These are phyloP conservation scores for Delitschia confertaspora DNA, from an alignment of 495 filamentous ascomycete species.

Conservation along the genomic window DNA sequence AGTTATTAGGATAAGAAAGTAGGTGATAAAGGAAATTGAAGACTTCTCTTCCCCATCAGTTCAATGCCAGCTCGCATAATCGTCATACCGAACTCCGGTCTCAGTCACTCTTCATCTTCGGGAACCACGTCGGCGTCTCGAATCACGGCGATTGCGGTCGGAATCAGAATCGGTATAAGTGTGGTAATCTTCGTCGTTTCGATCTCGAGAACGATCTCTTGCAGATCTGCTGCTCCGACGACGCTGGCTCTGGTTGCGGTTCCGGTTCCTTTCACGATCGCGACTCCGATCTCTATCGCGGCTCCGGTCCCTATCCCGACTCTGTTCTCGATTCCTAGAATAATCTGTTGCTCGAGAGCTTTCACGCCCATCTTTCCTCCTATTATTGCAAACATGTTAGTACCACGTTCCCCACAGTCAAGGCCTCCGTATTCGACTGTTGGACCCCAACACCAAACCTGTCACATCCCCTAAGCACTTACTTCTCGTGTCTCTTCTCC, in stretches of 20 bases:
- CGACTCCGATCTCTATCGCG: conserved; percentile 1
- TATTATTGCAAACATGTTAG: conserved; percentile 7
- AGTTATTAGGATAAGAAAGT: too few relatives aligned
- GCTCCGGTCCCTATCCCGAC: conserved; percentile 3
- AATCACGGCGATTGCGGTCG: conserved; percentile 5
- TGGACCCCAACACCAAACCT: neutral
- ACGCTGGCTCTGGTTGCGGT: too few relatives aligned
- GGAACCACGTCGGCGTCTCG: conserved; percentile 1
- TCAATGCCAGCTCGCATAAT: too few relatives aligned
- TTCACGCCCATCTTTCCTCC: conserved; percentile 10
- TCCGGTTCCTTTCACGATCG: conserved; percentile 1
- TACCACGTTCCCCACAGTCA: neutral
- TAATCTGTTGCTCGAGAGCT: neutral
- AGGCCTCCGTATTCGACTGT: neutral
- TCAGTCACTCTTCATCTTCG: too few relatives aligned
- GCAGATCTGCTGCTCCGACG: too few relatives aligned
- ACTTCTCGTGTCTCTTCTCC: conserved; percentile 26
- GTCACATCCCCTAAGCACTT: conserved; percentile 7
- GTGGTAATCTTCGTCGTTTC: conserved; percentile 3
- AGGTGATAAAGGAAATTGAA: too few relatives aligned
- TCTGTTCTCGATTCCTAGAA: conserved; percentile 7
- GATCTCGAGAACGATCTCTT: too few relatives aligned
- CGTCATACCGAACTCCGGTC: too few relatives aligned
- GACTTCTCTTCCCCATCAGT: too few relatives aligned
- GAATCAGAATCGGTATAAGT: conserved; percentile 15